phyloP scores from a whole-genome alignment of 176 grass and related monocot genomes.

The Tillandsia fasciculata region DNA sequence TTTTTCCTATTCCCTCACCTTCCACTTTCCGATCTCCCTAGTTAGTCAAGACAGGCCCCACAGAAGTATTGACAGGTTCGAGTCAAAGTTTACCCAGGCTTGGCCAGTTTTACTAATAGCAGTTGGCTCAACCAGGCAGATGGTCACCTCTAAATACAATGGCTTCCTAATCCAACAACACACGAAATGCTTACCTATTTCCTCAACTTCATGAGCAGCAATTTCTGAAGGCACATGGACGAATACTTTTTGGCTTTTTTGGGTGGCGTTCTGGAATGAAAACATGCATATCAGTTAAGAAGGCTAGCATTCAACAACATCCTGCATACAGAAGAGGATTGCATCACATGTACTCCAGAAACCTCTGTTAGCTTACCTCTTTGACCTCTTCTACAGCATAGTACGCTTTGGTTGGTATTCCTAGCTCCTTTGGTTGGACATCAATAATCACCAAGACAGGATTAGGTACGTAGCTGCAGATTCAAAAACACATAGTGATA shows the following conservation, averaged over 20 bases:
- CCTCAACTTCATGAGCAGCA: constrained; percentile 94
- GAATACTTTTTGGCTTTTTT: constrained; percentile 97
- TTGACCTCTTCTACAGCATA: constrained; percentile 92
- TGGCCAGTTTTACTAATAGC: no score
- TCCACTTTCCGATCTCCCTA: no score
- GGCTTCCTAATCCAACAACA: background rate
- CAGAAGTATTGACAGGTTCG: no score
- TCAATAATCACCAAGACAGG: constrained; percentile 97
- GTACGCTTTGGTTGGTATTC: constrained; percentile 94
- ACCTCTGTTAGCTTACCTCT: constrained; percentile 34
- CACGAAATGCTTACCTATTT: constrained; percentile 54
- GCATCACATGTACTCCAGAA: no score
- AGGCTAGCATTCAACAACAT: background rate
- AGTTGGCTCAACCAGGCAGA: no score
- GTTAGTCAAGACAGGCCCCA: no score
- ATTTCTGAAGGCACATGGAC: constrained; percentile 98
- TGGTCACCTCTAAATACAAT: background rate
- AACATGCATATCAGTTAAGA: constrained; percentile 16
- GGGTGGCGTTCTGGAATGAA: constrained; percentile 75
- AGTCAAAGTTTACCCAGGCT: no score
- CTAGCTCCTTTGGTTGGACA: constrained; percentile 91
- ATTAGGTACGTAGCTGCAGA: constrained; percentile 76
- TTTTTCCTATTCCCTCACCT: no score
- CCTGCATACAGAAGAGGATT: constrained; percentile 1
- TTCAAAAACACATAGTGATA: background rate